A percentile compares a stretch with the other conserved stretches of the same genome.
Conservation (phyloP, 2,329 filamentous ascomycete genomes). For the Stagonosporopsis chrysanthemi region DNA sequence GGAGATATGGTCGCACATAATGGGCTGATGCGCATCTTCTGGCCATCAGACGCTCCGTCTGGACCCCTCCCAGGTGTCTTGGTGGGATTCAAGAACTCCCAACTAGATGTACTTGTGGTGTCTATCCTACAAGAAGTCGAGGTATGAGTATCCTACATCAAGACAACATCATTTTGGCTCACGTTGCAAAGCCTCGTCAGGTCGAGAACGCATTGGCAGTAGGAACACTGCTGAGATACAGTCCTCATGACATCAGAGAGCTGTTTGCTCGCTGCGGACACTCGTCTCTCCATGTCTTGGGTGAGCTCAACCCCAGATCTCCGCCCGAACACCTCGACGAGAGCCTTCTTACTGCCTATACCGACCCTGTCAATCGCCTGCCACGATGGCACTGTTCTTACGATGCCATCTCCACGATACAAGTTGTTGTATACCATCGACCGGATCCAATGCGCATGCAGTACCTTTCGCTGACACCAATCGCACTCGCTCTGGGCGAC, state of each 20-base stretch:
- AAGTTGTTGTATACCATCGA: conserved; percentile 88
- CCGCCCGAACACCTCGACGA: conserved; percentile 65
- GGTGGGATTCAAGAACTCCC: conserved; percentile 95
- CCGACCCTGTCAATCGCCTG: conserved; percentile 59
- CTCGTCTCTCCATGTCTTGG: conserved; percentile 82
- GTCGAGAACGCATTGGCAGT: conserved; percentile 88
- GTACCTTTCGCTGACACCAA: conserved; percentile 90
- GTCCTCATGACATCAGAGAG: conserved; percentile 77
- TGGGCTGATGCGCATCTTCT: conserved; percentile 98
- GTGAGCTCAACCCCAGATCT: conserved; percentile 73
- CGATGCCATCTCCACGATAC: conserved; percentile 74
- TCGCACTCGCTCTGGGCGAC: conserved; percentile 78
- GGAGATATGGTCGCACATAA: conserved; percentile 71
- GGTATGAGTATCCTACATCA: conserved; percentile 57
- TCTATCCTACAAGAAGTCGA: conserved; percentile 90
- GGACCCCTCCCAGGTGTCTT: conserved; percentile 81
- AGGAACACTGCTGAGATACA: conserved; percentile 82
- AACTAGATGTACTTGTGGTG: conserved; percentile 87
- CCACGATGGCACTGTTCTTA: conserved; percentile 75
- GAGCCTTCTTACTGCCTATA: conserved; percentile 71
- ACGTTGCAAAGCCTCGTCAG: conserved; percentile 45
- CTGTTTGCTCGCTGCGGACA: conserved; percentile 88
- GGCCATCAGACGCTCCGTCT: conserved; percentile 85
- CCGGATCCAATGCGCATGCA: conserved; percentile 91
- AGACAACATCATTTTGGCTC: conserved; percentile 42